phyloP scores from a whole-genome alignment of 2,329 filamentous ascomycete species.

The Dendrostoma leiphaemia region DNA sequence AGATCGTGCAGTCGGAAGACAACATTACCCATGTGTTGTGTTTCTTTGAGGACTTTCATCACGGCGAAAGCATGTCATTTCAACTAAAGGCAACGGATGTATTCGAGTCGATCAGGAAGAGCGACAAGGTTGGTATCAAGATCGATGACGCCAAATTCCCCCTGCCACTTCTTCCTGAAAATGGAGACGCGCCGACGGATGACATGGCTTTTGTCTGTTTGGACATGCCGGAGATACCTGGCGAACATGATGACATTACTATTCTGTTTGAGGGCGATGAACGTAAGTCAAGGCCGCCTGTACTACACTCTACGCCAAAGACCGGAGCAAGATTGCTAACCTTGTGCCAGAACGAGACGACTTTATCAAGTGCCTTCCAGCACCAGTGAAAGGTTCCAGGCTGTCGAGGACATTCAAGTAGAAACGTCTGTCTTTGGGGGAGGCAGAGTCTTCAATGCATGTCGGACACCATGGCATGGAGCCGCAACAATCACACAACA shows the following conservation, averaged over 20 bases:
- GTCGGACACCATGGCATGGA: too few relatives aligned
- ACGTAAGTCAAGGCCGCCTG: conserved; percentile 51
- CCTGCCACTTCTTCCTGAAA: conserved; percentile 60
- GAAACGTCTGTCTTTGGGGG: neutral
- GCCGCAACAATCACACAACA: neutral
- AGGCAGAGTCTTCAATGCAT: neutral
- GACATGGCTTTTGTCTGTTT: conserved; percentile 73
- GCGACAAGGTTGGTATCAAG: conserved; percentile 69
- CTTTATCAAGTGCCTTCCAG: conserved; percentile 51
- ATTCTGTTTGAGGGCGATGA: conserved; percentile 78
- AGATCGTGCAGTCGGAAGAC: conserved; percentile 70
- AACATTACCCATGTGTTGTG: conserved; percentile 75
- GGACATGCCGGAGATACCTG: conserved; percentile 84
- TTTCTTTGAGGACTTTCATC: conserved; percentile 85
- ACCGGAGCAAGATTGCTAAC: conserved; percentile 22
- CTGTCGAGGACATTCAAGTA: conserved; percentile 28
- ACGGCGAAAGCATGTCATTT: conserved; percentile 88
- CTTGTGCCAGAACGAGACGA: conserved; percentile 49
- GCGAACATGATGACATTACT: conserved; percentile 88
- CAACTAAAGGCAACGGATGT: conserved; percentile 79
- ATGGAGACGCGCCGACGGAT: conserved; percentile 51
- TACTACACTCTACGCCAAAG: neutral
- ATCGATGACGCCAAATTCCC: conserved; percentile 91
- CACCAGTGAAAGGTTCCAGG: conserved; percentile 51
- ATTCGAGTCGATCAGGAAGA: conserved; percentile 67